Conservation (phyloP, 2,329 filamentous ascomycete genomes). For the Fusarium nygamai region DNA sequence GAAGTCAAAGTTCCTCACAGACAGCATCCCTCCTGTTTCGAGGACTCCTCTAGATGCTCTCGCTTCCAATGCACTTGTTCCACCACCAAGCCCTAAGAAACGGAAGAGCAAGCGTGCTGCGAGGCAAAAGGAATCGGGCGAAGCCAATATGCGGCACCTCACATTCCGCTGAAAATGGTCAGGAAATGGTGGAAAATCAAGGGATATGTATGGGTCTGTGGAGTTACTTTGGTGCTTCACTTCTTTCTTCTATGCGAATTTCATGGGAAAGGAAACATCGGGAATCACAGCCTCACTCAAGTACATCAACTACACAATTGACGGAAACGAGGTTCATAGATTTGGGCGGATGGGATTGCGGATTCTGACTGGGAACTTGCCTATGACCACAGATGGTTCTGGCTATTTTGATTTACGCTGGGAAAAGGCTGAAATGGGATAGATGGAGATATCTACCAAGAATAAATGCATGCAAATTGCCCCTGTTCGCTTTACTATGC, state of each 20-base stretch:
- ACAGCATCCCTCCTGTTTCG: constrained; percentile 8
- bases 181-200: neutral
- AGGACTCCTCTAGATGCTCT: neutral
- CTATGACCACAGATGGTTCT: neutral
- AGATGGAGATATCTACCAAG: neutral
- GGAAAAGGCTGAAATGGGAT: neutral
- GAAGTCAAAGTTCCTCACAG: constrained; percentile 43
- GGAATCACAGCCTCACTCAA: neutral
- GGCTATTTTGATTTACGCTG: neutral
- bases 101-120: constrained; percentile 3
- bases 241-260: neutral
- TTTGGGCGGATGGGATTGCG: neutral
- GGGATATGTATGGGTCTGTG: neutral
- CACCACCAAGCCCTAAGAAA: constrained; percentile 10
- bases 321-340: neutral
- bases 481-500: neutral
- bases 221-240: neutral
- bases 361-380: neutral
- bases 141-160: neutral
- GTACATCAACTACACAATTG: neutral
- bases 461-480: neutral
- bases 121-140: neutral
- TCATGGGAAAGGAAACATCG: neutral
- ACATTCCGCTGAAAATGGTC: neutral
- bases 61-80: neutral